Conservation (phyloP, 441 rosid species). For the Populus trichocarpa region DNA sequence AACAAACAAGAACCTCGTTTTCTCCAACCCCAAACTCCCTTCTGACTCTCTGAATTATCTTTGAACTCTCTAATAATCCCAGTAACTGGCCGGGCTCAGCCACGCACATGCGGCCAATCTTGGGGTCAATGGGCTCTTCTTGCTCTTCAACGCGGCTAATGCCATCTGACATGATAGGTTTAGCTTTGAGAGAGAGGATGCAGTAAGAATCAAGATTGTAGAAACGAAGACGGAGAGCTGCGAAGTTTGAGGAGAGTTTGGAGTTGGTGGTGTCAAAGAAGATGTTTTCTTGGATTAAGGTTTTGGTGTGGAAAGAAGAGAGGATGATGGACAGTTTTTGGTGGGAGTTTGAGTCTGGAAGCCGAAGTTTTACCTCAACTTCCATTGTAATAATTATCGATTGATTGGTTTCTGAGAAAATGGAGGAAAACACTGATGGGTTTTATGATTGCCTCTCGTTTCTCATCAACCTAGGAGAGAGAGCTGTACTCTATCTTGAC, state of each 20-base stretch:
- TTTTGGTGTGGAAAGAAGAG: slow-evolving; percentile 38
- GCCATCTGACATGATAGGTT: slow-evolving; percentile 44
- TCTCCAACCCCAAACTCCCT: slow-evolving; percentile 59
- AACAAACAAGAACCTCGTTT: slow-evolving; percentile 44
- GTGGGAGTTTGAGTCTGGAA: slow-evolving; percentile 42
- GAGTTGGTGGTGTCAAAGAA: slow-evolving; percentile 51
- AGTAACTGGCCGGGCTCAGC: slow-evolving; percentile 39
- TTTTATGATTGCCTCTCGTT: not conserved
- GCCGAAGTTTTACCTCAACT: slow-evolving; percentile 59
- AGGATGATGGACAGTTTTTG: slow-evolving; percentile 42
- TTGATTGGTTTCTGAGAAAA: not conserved
- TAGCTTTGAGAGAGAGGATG: slow-evolving; percentile 53
- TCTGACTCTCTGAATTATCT: slow-evolving; percentile 50
- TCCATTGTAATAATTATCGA: slow-evolving; percentile 31
- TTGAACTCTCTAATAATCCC: slow-evolving; percentile 28
- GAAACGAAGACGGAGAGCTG: slow-evolving; percentile 66
- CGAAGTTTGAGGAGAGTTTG: slow-evolving; percentile 39
- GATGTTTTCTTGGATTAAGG: slow-evolving; percentile 52
- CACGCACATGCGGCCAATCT: slow-evolving; percentile 36
- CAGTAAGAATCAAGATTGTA: slow-evolving; percentile 46
- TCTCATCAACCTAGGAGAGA: not conserved
- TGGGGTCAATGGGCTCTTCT: slow-evolving; percentile 61
- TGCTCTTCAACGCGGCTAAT: slow-evolving; percentile 81
- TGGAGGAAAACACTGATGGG: not conserved
- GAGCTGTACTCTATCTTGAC: not conserved